Evolutionary conservation across 169 alveolate genomes (phyloP).

Genomic region (Cystoisospora suis): DNA sequence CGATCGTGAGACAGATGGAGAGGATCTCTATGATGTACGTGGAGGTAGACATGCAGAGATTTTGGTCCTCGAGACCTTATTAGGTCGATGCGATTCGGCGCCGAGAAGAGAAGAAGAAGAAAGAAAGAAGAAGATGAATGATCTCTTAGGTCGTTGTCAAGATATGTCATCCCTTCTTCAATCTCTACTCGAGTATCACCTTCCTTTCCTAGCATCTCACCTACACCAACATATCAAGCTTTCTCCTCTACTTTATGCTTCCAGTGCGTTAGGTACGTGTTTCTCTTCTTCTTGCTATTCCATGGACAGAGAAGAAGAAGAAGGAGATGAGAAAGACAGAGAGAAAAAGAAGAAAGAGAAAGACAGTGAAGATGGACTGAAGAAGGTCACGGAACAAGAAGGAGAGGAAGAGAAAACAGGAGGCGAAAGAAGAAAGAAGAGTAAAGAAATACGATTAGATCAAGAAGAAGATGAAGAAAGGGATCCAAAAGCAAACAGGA

Average conservation of each 20-base stretch:
- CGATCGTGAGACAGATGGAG: too few species aligned
- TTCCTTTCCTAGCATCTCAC: background rate
- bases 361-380: background rate
- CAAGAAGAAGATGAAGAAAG: too few species aligned
- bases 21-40: too few species aligned
- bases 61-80: too few species aligned
- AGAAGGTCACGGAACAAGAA: background rate
- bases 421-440: background rate
- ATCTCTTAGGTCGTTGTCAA: too few species aligned
- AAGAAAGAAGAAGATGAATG: too few species aligned
- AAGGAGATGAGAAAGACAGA: background rate
- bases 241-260: background rate
- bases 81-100: too few species aligned
- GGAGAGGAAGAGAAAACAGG: background rate
- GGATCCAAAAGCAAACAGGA: background rate
- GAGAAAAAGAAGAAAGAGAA: background rate
- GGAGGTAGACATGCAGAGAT: too few species aligned
- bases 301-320: background rate
- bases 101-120: too few species aligned
- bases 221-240: background rate
- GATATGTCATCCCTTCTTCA: background rate
- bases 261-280: background rate
- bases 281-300: slow-evolving; percentile 6
- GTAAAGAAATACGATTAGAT: too few species aligned
- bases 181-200: background rate